Conservation (phyloP, 306 rosid genomes). For the Prunus padus region DNA sequence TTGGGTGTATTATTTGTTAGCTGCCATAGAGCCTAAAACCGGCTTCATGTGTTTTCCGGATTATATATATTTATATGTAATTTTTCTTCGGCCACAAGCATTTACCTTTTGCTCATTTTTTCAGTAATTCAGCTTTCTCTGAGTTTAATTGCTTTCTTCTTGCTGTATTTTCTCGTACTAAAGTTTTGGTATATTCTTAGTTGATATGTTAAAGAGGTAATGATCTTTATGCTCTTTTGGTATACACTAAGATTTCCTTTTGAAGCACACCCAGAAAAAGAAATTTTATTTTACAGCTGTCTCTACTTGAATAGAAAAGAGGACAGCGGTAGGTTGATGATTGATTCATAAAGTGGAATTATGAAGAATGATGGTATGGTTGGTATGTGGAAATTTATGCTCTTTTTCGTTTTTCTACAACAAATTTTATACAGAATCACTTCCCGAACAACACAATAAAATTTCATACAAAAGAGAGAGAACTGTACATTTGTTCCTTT, state of each 20-base stretch:
- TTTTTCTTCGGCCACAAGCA: constrained; percentile 36
- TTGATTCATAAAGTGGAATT: constrained; percentile 33
- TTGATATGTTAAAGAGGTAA: not conserved
- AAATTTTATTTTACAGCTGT: not conserved
- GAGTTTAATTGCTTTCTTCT: not conserved
- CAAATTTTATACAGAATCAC: not conserved
- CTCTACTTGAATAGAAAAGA: constrained; percentile 16
- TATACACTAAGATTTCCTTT: not conserved
- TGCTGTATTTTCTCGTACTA: too few relatives aligned
- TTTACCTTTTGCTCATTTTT: constrained; percentile 12
- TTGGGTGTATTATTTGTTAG: constrained; percentile 25
- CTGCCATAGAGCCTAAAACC: constrained; percentile 8
- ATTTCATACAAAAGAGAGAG: not conserved
- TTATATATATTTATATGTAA: constrained; percentile 8
- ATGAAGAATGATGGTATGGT: constrained; percentile 24
- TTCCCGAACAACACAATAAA: not conserved
- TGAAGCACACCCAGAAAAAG: constrained; percentile 15
- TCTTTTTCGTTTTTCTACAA: too few relatives aligned
- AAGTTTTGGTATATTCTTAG: not conserved
- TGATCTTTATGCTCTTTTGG: not conserved
- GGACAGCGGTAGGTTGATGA: constrained; percentile 28
- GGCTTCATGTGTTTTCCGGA: constrained; percentile 20
- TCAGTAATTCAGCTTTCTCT: too few relatives aligned
- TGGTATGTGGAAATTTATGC: not conserved
- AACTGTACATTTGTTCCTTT: too few relatives aligned